Evolutionary conservation across 1,284 basidiomycete genomes (phyloP), one percentile per base, ranked within the genome.

Genomic region (Trichosporon faecale): DNA sequence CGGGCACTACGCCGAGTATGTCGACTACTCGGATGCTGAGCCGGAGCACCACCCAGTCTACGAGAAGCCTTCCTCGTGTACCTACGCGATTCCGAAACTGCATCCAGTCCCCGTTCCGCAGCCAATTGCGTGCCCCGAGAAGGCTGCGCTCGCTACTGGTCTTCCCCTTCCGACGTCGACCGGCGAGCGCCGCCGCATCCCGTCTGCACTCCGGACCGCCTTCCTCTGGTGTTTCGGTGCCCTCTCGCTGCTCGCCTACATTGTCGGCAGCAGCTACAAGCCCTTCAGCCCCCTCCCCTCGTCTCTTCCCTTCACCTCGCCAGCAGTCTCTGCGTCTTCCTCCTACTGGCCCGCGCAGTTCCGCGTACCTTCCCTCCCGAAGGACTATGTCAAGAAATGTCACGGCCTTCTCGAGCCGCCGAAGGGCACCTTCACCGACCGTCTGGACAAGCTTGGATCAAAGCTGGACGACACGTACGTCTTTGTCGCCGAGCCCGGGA

Each of bases 401-500:
- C 27, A 61, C 57, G 16, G 33, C n/a, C 68, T 72, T 31, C 70
- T 73, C 35, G n/a, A 23, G 0, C 64, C 25, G n/a, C 65, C 44
- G 3, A 29, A 40, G 21, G 27, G 33, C 2, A 49, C 65, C 9
- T 29, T 18, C 68, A 27, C 63, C 64, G 1, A 18, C 14, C 65
- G 65, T n/a, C 46, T 66, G 18, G 21, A 66, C 27, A 49, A 46
- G 18, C 57, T 61, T 6, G 14, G 29, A 16, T 61, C 57, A 7
- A 61, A 61, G 57, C 31, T 61, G 5, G 57, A 21, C 21, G 27
- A 23, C 37, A 37, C 66, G 44, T 16, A 44, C 66, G 72, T 75
- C 21, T 83, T 75, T 72, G 86, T 94, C 60, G 87, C 89, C 8
- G 92, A 94, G 79, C 91, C 92, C 9, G 89, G 91, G 0, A 86